Evolutionary conservation across 2,329 filamentous ascomycete genomes (phyloP).

Genomic region (Nannizzia gypsea): DNA sequence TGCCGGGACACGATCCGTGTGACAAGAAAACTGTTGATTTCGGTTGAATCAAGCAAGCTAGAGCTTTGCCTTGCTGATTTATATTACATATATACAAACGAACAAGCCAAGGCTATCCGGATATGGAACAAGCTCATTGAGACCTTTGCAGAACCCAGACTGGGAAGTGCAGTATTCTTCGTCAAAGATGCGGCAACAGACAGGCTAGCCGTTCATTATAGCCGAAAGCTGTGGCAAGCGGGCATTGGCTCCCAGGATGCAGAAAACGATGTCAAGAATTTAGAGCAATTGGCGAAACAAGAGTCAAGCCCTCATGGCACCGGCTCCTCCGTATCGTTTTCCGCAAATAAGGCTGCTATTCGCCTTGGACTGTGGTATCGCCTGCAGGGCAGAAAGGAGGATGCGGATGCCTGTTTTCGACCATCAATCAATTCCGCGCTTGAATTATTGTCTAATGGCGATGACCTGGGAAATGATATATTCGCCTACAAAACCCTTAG

Average conservation of each 20-base stretch:
- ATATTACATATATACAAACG: conserved; percentile 7
- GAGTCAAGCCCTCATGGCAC: not conserved
- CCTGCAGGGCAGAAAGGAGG: conserved; percentile 8
- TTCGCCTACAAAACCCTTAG: not conserved
- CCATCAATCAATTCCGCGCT: conserved; percentile 6
- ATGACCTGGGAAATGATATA: conserved; percentile 11
- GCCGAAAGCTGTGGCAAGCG: conserved; percentile 4
- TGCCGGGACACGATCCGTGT: conserved; percentile 8
- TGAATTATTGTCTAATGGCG: conserved; percentile 10
- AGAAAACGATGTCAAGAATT: conserved; percentile 2
- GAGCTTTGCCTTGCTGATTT: conserved; percentile 8
- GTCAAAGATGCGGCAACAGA: conserved; percentile 5
- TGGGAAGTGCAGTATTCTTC: not conserved
- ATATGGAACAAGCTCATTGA: conserved; percentile 11
- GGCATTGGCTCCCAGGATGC: conserved; percentile 7
- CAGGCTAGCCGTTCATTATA: conserved; percentile 8
- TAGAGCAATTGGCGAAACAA: conserved; percentile 8
- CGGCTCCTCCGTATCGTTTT: not conserved
- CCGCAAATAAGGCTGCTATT: not conserved
- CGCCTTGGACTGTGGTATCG: conserved; percentile 11
- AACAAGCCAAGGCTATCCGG: conserved; percentile 8
- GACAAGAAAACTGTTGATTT: conserved; percentile 8
- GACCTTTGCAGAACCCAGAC: conserved; percentile 6
- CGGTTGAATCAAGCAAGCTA: conserved; percentile 1
- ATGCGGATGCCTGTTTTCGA: conserved; percentile 8